Conservation (phyloP, 2,329 filamentous ascomycete species). For the Pseudomassariella vexata region DNA sequence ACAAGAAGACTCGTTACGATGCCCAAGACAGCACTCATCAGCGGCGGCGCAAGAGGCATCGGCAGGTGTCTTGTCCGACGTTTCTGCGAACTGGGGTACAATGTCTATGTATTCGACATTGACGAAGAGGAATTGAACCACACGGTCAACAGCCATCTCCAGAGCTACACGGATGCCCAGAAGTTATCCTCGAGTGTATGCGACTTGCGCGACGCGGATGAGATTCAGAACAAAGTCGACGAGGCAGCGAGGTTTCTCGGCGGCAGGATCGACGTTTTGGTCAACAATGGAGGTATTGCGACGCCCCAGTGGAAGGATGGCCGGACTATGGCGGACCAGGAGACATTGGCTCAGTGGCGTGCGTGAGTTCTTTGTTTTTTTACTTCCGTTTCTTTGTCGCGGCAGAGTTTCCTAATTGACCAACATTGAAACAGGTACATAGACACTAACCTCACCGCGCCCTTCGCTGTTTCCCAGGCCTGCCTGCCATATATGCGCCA, state of each 20-base stretch:
- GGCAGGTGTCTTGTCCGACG: conserved; percentile 36
- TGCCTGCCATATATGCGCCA: conserved; percentile 37
- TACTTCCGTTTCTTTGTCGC: not conserved
- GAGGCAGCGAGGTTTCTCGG: conserved; percentile 28
- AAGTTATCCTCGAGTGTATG: conserved; percentile 30
- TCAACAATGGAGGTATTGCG: conserved; percentile 32
- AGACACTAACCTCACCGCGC: conserved; percentile 40
- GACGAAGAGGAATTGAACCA: conserved; percentile 32
- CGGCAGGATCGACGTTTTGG: conserved; percentile 29
- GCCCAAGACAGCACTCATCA: conserved; percentile 7
- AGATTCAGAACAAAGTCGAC: conserved; percentile 28
- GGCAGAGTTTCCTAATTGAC: not conserved
- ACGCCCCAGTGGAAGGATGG: conserved; percentile 33
- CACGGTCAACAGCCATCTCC: conserved; percentile 23
- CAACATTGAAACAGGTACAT: conserved; percentile 28
- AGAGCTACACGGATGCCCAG: conserved; percentile 17
- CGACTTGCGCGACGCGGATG: conserved; percentile 30
- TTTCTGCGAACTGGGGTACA: conserved; percentile 33
- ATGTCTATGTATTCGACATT: conserved; percentile 37
- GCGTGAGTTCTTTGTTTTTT: no score
- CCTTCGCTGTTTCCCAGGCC: conserved; percentile 39
- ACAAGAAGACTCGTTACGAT: no score
- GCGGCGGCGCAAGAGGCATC: conserved; percentile 37
- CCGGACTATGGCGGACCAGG: conserved; percentile 37
- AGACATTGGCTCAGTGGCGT: conserved; percentile 36